phyloP scores from a whole-genome alignment of 2,329 filamentous ascomycete species.

The Metarhizium sp. region DNA sequence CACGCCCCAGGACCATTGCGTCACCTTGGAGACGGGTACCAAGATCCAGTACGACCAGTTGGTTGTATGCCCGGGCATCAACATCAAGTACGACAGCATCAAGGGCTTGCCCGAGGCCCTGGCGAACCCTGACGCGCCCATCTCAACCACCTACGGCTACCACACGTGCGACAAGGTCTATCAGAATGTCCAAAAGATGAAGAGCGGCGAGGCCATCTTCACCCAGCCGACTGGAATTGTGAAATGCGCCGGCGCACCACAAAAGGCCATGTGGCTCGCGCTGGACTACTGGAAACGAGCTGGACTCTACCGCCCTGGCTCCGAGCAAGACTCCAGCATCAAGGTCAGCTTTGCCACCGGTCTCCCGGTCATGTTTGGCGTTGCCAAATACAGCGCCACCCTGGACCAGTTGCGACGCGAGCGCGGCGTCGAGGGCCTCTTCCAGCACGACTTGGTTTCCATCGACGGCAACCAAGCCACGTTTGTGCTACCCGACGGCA shows the following conservation, averaged over 20 bases:
- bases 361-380: constrained; percentile 47
- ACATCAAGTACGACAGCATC: constrained; percentile 39
- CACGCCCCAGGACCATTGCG: constrained; percentile 43
- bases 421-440: constrained; percentile 46
- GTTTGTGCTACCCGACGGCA: constrained; percentile 34
- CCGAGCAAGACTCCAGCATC: constrained; percentile 31
- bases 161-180: constrained; percentile 46
- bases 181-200: constrained; percentile 34
- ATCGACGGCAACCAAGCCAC: constrained; percentile 43
- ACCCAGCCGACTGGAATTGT: constrained; percentile 48
- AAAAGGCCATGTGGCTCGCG: constrained; percentile 55
- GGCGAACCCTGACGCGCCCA: constrained; percentile 32
- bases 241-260: constrained; percentile 53
- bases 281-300: constrained; percentile 47
- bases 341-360: constrained; percentile 47
- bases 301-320: constrained; percentile 33
- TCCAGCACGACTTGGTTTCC: constrained; percentile 45
- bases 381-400: constrained; percentile 47
- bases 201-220: constrained; percentile 45
- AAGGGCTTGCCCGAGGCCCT: constrained; percentile 48
- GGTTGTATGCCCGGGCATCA: constrained; percentile 50
- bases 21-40: constrained; percentile 46
- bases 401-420: constrained; percentile 44
- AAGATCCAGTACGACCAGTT: constrained; percentile 54
- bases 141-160: constrained; percentile 50